These are phyloP conservation scores for Arthrobotrys sphaeroides DNA, from an alignment of 2,329 filamentous ascomycete species.

Conservation along the genomic window DNA sequence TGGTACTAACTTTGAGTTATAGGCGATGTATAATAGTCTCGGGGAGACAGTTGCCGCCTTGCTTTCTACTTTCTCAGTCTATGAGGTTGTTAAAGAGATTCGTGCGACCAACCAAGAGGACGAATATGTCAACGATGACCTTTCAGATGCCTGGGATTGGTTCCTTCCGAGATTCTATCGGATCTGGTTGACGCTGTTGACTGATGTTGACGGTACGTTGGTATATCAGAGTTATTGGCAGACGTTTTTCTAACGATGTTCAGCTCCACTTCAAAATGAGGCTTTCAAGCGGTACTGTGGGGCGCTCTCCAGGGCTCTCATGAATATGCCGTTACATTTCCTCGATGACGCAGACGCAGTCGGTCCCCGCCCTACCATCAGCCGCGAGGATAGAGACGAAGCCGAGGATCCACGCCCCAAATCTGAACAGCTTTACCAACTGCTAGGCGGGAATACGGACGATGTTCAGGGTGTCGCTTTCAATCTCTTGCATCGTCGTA, in stretches of 20 bases:
- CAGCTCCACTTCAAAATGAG: slow-evolving; percentile 68
- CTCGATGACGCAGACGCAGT: slow-evolving; percentile 71
- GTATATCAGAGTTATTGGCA: neutral
- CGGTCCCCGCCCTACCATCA: slow-evolving; percentile 32
- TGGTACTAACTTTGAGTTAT: neutral
- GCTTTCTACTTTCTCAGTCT: slow-evolving; percentile 42
- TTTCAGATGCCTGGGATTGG: slow-evolving; percentile 50
- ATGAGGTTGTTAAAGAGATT: slow-evolving; percentile 43
- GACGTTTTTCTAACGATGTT: slow-evolving; percentile 61
- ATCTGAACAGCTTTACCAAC: slow-evolving; percentile 66
- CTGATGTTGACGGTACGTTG: slow-evolving; percentile 61
- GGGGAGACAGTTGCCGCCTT: slow-evolving; percentile 38
- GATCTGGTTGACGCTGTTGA: slow-evolving; percentile 62
- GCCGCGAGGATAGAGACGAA: slow-evolving; percentile 47
- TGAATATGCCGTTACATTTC: slow-evolving; percentile 72
- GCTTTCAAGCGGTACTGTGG: slow-evolving; percentile 72
- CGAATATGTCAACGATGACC: slow-evolving; percentile 42
- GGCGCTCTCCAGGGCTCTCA: slow-evolving; percentile 68
- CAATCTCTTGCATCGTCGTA: slow-evolving; percentile 78
- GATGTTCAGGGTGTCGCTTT: slow-evolving; percentile 83
- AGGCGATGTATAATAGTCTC: slow-evolving; percentile 45
- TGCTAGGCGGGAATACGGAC: slow-evolving; percentile 78
- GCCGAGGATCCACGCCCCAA: slow-evolving; percentile 35
- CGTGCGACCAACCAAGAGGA: slow-evolving; percentile 46
- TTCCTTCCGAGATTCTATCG: slow-evolving; percentile 45